Evolutionary conservation across 768 basidiomycete species (phyloP).

Genomic region (Termitomyces sp.): DNA sequence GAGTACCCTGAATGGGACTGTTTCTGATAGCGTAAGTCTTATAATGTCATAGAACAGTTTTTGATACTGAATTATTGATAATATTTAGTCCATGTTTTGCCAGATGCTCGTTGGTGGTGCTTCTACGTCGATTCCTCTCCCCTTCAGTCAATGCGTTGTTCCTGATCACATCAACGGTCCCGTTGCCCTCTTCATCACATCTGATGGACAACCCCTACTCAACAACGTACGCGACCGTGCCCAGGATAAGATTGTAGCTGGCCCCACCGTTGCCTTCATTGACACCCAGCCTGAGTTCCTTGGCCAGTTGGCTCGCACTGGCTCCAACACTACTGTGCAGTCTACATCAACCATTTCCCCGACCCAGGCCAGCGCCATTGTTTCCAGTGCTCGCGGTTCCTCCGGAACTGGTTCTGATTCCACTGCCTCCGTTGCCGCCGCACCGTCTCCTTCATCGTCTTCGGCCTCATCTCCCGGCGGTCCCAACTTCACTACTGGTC

Average conservation of each 20-base stretch:
- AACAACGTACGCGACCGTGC: slow-evolving; percentile 57
- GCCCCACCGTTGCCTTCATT: slow-evolving; percentile 65
- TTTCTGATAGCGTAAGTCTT: slow-evolving; percentile 33
- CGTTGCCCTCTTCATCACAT: slow-evolving; percentile 68
- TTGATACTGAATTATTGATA: background rate
- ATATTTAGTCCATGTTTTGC: slow-evolving; percentile 50
- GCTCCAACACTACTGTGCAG: background rate
- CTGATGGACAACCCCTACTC: slow-evolving; percentile 53
- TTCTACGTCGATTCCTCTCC: slow-evolving; percentile 49
- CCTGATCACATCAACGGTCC: slow-evolving; percentile 68
- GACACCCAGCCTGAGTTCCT: slow-evolving; percentile 53
- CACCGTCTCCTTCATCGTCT: background rate
- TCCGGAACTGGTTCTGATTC: background rate
- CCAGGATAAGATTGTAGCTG: slow-evolving; percentile 53
- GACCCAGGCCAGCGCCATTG: slow-evolving; percentile 15
- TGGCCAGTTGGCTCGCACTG: slow-evolving; percentile 35
- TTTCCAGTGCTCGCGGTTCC: slow-evolving; percentile 27
- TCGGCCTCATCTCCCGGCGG: slow-evolving; percentile 18
- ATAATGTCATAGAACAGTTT: background rate
- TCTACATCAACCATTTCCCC: slow-evolving; percentile 16
- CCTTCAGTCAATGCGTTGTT: slow-evolving; percentile 55
- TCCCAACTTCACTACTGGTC: slow-evolving; percentile 38
- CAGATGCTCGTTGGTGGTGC: slow-evolving; percentile 71
- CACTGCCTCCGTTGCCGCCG: background rate
- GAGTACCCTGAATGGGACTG: slow-evolving; percentile 45